Conservation (phyloP, 371 early-diverging fungal species). For the Mucor velutinosus region DNA sequence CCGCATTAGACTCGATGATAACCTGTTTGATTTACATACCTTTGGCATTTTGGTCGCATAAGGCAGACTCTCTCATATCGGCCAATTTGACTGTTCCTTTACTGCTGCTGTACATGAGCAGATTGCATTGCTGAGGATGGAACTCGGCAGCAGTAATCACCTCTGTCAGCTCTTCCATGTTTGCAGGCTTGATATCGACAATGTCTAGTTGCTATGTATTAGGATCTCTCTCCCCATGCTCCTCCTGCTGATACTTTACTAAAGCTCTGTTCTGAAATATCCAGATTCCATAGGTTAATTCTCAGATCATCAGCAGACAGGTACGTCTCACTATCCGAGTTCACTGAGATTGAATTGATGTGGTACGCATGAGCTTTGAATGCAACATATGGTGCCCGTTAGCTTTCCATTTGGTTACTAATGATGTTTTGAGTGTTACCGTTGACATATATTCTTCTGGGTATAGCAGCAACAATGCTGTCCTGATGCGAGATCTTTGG, state of each 20-base stretch:
- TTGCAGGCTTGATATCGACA: conserved; percentile 99
- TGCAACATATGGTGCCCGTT: not conserved
- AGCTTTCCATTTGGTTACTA: not conserved
- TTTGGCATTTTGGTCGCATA: conserved; percentile 94
- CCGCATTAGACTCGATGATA: too few relatives aligned
- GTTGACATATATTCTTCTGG: conserved; percentile 94
- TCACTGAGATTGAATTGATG: conserved; percentile 98
- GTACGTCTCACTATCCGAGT: conserved; percentile 96
- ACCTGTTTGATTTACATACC: conserved; percentile 42
- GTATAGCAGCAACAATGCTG: conserved; percentile 93
- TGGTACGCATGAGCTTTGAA: conserved; percentile 94
- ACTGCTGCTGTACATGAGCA: conserved; percentile 98
- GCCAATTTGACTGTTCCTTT: conserved; percentile 96
- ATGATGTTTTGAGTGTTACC: conserved; percentile 22
- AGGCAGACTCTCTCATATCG: conserved; percentile 95
- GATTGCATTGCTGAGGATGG: conserved; percentile 93
- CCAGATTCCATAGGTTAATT: conserved; percentile 98
- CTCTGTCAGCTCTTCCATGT: conserved; percentile 98
- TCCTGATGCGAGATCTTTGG: conserved; percentile 93
- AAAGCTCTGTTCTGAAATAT: conserved; percentile 96
- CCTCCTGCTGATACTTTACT: conserved; percentile 55
- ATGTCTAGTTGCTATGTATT: conserved; percentile 65
- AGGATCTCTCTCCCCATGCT: not conserved
- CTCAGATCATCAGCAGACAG: conserved; percentile 98
- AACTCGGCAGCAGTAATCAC: conserved; percentile 99